Evolutionary conservation across 805 yeast species (phyloP).

Genomic region (Nakazawaea holstii): DNA sequence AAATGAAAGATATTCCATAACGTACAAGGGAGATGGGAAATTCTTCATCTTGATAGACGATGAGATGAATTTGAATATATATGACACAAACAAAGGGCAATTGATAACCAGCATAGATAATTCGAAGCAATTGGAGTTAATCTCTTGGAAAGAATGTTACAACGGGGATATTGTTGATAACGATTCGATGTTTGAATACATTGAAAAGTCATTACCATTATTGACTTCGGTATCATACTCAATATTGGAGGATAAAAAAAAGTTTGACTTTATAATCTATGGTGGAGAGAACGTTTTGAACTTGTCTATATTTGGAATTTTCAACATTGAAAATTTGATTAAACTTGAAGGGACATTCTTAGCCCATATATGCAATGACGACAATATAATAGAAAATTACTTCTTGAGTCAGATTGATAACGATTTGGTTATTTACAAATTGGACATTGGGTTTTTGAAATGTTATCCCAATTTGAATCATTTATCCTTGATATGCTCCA

Average conservation of each 20-base stretch:
- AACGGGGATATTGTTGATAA: slow-evolving; percentile 13
- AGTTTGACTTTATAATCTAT: slow-evolving; percentile 24
- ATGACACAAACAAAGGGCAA: slow-evolving; percentile 25
- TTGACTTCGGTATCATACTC: slow-evolving; percentile 16
- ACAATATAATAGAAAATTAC: slow-evolving; percentile 20
- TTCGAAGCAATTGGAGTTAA: slow-evolving; percentile 3
- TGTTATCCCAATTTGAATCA: slow-evolving; percentile 18
- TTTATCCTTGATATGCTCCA: slow-evolving; percentile 28
- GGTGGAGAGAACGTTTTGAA: slow-evolving; percentile 19
- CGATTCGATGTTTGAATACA: slow-evolving; percentile 17
- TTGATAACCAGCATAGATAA: slow-evolving; percentile 17
- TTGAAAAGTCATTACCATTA: slow-evolving; percentile 20
- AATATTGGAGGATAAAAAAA: slow-evolving; percentile 17
- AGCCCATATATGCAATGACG: slow-evolving; percentile 14
- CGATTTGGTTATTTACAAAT: slow-evolving; percentile 16
- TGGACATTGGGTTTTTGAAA: slow-evolving; percentile 23
- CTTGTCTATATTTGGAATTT: slow-evolving; percentile 27
- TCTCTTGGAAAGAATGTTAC: slow-evolving; percentile 18
- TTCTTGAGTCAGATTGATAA: slow-evolving; percentile 17
- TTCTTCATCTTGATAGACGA: slow-evolving; percentile 21
- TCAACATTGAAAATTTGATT: slow-evolving; percentile 22
- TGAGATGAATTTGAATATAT: slow-evolving; percentile 18
- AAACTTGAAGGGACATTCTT: slow-evolving; percentile 12
- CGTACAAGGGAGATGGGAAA: slow-evolving; percentile 28
- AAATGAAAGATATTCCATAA: slow-evolving; percentile 13